Evolutionary conservation across 2,329 filamentous ascomycete species (phyloP).

Genomic region (Helminthosporium solani): DNA sequence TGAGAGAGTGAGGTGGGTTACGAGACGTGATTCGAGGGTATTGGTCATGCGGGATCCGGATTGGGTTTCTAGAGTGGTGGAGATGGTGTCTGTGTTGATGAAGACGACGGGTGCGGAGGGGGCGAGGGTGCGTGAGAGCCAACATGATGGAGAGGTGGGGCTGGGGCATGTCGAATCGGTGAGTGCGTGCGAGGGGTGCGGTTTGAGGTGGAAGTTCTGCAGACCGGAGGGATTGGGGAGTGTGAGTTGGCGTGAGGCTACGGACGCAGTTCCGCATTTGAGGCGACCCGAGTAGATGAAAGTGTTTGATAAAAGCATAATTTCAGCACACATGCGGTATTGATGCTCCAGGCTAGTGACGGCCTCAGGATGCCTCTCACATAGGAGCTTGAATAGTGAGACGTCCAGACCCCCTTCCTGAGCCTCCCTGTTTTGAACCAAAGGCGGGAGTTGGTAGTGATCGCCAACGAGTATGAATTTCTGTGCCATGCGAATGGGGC

Average conservation of each 20-base stretch:
- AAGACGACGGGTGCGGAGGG: conserved; percentile 77
- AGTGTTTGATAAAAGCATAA: conserved; percentile 90
- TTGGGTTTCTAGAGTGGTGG: conserved; percentile 66
- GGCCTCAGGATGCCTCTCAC: conserved; percentile 80
- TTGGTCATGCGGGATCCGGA: conserved; percentile 84
- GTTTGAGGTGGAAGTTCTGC: conserved; percentile 32
- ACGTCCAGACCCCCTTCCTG: conserved; percentile 84
- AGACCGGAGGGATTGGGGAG: conserved; percentile 56
- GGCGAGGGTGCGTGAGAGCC: conserved; percentile 71
- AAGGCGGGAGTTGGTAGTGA: conserved; percentile 90
- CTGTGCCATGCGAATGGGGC: conserved; percentile 86
- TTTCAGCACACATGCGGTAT: conserved; percentile 97
- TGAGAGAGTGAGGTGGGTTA: conserved; percentile 76
- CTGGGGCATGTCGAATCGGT: conserved; percentile 51
- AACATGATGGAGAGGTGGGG: conserved; percentile 59
- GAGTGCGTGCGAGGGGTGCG: conserved; percentile 13
- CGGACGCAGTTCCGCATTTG: conserved; percentile 79
- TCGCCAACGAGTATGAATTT: conserved; percentile 96
- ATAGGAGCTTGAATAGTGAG: conserved; percentile 90
- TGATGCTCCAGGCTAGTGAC: conserved; percentile 93
- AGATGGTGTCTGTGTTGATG: conserved; percentile 81
- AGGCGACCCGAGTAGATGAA: conserved; percentile 90
- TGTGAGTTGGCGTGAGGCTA: conserved; percentile 68
- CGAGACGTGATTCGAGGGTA: conserved; percentile 73
- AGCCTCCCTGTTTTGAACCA: conserved; percentile 90